These are phyloP conservation scores for Skeletonema potamos DNA, from an alignment of 108 stramenopile species.

Conservation along the genomic window DNA sequence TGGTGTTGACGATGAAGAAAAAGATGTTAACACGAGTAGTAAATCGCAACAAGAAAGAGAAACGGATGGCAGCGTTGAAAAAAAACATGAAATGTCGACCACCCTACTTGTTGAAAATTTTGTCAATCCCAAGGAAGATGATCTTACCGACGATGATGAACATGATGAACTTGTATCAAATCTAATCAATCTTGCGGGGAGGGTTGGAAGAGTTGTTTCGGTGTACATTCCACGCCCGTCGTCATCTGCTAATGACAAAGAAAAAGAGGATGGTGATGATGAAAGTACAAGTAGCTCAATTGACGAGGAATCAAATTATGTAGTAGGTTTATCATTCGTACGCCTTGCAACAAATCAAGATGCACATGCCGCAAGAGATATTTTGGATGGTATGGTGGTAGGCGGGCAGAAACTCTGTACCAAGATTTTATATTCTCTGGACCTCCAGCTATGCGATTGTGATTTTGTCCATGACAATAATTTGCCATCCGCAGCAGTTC, in stretches of 20 bases:
- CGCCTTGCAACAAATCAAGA: constrained; percentile 39
- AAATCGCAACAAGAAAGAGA: too few species aligned
- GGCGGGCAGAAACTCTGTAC: constrained; percentile 52
- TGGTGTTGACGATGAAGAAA: background rate
- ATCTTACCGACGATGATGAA: constrained; percentile 79
- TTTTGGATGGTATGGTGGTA: constrained; percentile 62
- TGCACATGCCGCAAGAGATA: constrained; percentile 62
- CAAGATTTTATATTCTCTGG: constrained; percentile 6
- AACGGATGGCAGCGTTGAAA: background rate
- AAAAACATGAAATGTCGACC: background rate
- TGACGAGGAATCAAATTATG: background rate
- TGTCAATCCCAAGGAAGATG: constrained; percentile 49
- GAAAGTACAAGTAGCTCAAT: background rate
- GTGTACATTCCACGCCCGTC: constrained; percentile 57
- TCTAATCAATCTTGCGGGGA: constrained; percentile 58
- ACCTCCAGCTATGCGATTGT: background rate
- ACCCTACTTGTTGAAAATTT: constrained; percentile 58
- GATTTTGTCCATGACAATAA: background rate
- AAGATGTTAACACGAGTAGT: background rate
- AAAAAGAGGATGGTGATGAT: background rate
- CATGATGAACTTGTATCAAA: constrained; percentile 73
- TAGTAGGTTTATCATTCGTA: constrained; percentile 53
- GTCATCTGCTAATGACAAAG: background rate
- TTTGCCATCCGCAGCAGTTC: background rate
- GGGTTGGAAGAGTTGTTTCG: constrained; percentile 57